phyloP scores from a whole-genome alignment of 305 asterid genomes.

The Fraxinus dipetala region DNA sequence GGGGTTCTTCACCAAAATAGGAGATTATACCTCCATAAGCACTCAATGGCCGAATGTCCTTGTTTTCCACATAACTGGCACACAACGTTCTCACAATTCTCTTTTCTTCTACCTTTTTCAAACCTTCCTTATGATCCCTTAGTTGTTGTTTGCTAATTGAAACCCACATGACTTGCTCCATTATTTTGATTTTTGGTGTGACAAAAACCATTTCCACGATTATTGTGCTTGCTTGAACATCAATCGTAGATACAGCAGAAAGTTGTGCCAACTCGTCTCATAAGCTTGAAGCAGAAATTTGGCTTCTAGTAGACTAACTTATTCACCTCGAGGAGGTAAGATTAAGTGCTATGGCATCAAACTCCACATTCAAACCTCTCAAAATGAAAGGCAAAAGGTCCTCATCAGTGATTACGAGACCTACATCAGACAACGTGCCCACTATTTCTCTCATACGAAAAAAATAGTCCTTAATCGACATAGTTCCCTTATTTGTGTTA shows the following conservation, averaged over 20 bases:
- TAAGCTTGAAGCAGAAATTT: not conserved
- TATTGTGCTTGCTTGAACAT: not conserved
- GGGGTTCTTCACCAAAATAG: not conserved
- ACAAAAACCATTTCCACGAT: not conserved
- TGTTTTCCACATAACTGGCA: not conserved
- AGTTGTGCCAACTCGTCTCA: not conserved
- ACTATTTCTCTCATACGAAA: not conserved
- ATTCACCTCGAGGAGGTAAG: not conserved
- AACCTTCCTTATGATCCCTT: not conserved
- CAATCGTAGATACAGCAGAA: not conserved
- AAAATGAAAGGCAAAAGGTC: not conserved
- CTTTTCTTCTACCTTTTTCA: not conserved
- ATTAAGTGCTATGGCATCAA: not conserved
- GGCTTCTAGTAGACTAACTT: not conserved
- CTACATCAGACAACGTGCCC: not conserved
- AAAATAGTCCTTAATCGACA: not conserved
- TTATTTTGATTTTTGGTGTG: not conserved
- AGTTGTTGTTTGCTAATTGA: not conserved
- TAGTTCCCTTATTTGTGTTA: not conserved
- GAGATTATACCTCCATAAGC: not conserved
- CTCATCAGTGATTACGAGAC: not conserved
- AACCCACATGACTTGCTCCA: not conserved
- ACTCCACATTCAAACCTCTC: not conserved
- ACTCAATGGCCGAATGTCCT: not conserved
- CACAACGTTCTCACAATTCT: not conserved